Evolutionary conservation across 2,329 filamentous ascomycete genomes (phyloP), one percentile per base, ranked within the genome.

Genomic region (Paraconiothyrium sp.): DNA sequence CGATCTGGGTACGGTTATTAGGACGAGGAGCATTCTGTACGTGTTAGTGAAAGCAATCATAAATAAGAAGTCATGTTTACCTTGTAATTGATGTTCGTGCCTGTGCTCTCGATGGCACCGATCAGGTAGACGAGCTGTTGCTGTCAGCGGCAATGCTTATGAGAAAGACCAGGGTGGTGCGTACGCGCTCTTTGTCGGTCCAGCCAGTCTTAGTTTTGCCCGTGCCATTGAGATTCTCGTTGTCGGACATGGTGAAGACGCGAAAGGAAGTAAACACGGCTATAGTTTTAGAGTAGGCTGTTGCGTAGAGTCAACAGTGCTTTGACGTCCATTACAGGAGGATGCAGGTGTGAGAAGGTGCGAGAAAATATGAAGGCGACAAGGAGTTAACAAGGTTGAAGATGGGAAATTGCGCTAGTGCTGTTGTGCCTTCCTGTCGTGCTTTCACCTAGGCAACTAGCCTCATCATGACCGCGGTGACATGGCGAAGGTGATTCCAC

Each of bases 121-220:
- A 64, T 50, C 34, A 71, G 64, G 66, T 73, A 62, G 44, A 39
- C 41, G 1, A 37, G 13, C 60, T 62, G 27, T 46, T 34, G 54
- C 27, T 32, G 39, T 61, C 47, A 63, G 32, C 68, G 7, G 63
- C 27, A 20, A 24, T 30, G 30, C 57, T 30, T 46, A 37, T 52
- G 27, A 37, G 22, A 37, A 14, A 3, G 11, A 16, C 13, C 13
- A 6, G 37, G 5, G 5, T 8, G 3, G 41, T 16, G 59, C 54
- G 3, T 60, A 65, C 70, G 24, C 67, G 69, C 55, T 74, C 60
- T 10, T 50, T 62, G n/a, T 73, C 70, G 16, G 68, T 62, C 67
- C 70, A 73, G 14, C 59, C 60, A 39, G 41, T 62, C 20, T 63
- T 62, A 41, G 46, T 63, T 41, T 66, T 64, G 54, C 43, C 49